phyloP scores from a whole-genome alignment of 2,329 filamentous ascomycete genomes.

The Colletotrichum acutatum region DNA sequence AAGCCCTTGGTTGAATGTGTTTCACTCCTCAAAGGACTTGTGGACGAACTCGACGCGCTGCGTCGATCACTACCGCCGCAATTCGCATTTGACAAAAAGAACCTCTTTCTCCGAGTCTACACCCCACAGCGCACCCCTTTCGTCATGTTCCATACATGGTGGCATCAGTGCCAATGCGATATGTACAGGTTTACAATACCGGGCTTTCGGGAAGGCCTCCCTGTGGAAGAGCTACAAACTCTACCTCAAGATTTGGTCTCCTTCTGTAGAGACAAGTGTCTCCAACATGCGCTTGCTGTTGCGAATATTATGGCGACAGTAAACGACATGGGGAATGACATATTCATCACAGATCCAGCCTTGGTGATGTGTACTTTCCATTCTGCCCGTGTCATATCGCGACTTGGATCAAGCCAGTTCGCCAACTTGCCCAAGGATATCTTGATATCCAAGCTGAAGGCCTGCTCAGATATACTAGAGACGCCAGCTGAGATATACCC shows the following conservation, averaged over 20 bases:
- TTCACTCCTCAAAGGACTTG: not conserved
- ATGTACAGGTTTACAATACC: slow-evolving; percentile 40
- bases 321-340: slow-evolving; percentile 12
- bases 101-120: slow-evolving; percentile 38
- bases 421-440: not conserved
- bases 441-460: slow-evolving; percentile 6
- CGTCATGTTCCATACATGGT: slow-evolving; percentile 41
- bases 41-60: slow-evolving; percentile 33
- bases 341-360: slow-evolving; percentile 27
- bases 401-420: slow-evolving; percentile 18
- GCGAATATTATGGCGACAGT: slow-evolving; percentile 20
- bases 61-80: slow-evolving; percentile 22
- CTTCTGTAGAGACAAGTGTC: slow-evolving; percentile 20
- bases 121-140: slow-evolving; percentile 38
- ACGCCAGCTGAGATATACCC: slow-evolving; percentile 24
- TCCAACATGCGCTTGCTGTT: slow-evolving; percentile 27
- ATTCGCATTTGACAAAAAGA: slow-evolving; percentile 35
- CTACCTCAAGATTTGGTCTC: slow-evolving; percentile 2
- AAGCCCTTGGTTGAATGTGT: slow-evolving; percentile 33
- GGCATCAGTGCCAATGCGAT: slow-evolving; percentile 41
- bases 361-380: slow-evolving; percentile 33
- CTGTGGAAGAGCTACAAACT: slow-evolving; percentile 1
- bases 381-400: slow-evolving; percentile 26
- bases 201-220: slow-evolving; percentile 21
- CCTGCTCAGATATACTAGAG: slow-evolving; percentile 19